A percentile compares a stretch with the other conserved stretches of the same genome.
Evolutionary conservation across 2,329 filamentous ascomycete species (phyloP).

Genomic region (Hypocreales sp.): DNA sequence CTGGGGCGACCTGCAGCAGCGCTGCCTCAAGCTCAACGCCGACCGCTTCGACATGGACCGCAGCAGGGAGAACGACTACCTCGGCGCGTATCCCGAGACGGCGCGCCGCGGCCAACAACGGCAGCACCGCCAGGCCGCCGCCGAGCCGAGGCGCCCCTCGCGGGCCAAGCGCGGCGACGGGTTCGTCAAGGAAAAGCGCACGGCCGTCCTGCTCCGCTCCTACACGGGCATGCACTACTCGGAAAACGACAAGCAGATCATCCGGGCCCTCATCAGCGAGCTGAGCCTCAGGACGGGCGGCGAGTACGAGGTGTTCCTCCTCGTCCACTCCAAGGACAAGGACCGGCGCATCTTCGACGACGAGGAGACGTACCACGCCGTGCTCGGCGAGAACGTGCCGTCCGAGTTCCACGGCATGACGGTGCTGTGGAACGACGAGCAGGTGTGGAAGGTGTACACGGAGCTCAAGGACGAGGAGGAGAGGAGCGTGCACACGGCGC

Average conservation of each 20-base stretch:
- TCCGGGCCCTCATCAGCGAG: conserved; percentile 68
- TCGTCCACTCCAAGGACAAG: conserved; percentile 62
- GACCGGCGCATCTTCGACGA: conserved; percentile 43
- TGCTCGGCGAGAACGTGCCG: conserved; percentile 49
- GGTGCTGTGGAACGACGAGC: conserved; percentile 57
- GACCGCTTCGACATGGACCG: conserved; percentile 39
- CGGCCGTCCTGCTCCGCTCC: conserved; percentile 60
- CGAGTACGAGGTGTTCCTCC: conserved; percentile 65
- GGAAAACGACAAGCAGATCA: conserved; percentile 62
- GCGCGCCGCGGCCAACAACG: conserved; percentile 4
- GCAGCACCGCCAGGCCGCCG: conserved; percentile 1
- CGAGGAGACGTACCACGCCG: conserved; percentile 38
- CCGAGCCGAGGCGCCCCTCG: conserved; percentile 5
- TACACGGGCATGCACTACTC: conserved; percentile 64
- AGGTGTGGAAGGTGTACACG: conserved; percentile 66
- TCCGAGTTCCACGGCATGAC: conserved; percentile 55
- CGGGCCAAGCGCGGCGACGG: conserved; percentile 6
- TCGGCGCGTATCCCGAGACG: conserved; percentile 24
- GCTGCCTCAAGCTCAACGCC: conserved; percentile 50
- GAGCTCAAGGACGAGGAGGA: conserved; percentile 48
- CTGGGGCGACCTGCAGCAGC: conserved; percentile 56
- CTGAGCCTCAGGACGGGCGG: conserved; percentile 61
- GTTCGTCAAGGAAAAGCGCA: conserved; percentile 33
- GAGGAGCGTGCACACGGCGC: conserved; percentile 39
- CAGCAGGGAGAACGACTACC: conserved; percentile 24